A percentile compares a stretch with the other conserved stretches of the same genome.
Evolutionary conservation across 768 basidiomycete species (phyloP).

Genomic region (Tulasnella sp.): DNA sequence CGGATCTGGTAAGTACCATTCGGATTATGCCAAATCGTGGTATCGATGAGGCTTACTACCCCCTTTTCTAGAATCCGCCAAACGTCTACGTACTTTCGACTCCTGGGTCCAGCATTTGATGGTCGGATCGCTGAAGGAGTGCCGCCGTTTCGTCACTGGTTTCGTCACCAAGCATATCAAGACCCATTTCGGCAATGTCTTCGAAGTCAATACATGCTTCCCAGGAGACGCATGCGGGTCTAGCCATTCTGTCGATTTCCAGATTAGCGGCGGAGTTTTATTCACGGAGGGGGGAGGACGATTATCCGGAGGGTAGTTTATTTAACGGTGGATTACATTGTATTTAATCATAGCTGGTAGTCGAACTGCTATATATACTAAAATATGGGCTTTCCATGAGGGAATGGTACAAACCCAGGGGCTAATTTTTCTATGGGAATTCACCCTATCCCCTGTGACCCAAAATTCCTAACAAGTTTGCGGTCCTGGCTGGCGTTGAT

Average conservation of each 20-base stretch:
- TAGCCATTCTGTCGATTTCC: slow-evolving; percentile 89
- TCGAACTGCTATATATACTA: too few relatives aligned
- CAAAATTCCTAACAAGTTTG: too few relatives aligned
- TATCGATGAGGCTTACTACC: slow-evolving; percentile 8
- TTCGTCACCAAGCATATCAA: slow-evolving; percentile 82
- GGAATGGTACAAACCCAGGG: too few relatives aligned
- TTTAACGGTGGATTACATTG: too few relatives aligned
- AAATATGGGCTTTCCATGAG: too few relatives aligned
- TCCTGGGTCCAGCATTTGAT: slow-evolving; percentile 83
- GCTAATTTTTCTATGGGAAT: too few relatives aligned
- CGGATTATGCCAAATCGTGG: not conserved
- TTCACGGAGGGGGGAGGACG: too few relatives aligned
- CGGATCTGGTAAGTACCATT: slow-evolving; percentile 69
- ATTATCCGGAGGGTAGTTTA: too few relatives aligned
- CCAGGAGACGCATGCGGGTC: slow-evolving; percentile 89
- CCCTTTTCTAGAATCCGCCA: slow-evolving; percentile 53
- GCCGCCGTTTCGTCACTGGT: slow-evolving; percentile 82
- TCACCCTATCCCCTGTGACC: too few relatives aligned
- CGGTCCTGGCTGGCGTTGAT: slow-evolving; percentile 48
- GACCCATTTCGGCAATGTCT: slow-evolving; percentile 67
- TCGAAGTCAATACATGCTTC: slow-evolving; percentile 86
- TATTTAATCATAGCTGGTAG: too few relatives aligned
- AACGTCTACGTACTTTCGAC: slow-evolving; percentile 86
- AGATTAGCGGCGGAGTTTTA: slow-evolving; percentile 71
- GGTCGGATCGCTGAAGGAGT: slow-evolving; percentile 62